Percentiles rank a stretch among this genome's conserved stretches.
Conservation (phyloP, 1,284 basidiomycete genomes). For the Rhodotorula sp. region DNA sequence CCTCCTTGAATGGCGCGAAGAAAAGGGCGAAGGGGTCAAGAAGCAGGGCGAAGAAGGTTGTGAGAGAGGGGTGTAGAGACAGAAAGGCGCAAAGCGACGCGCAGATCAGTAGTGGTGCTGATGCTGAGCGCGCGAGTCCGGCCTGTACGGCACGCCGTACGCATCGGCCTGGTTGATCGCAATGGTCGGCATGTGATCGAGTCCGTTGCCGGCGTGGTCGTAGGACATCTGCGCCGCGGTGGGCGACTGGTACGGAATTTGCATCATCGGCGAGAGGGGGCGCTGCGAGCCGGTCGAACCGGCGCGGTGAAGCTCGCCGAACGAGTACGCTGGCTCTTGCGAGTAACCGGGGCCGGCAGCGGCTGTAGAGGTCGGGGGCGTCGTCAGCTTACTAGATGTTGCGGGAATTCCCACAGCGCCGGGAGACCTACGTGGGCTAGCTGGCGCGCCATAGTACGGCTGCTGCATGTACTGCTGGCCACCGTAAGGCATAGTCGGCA, state of each 20-base stretch:
- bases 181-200: constrained; percentile 1
- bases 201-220: background rate
- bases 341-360: constrained; percentile 24
- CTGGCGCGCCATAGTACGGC: constrained; percentile 20
- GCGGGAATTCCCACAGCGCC: no score
- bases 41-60: background rate
- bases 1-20: background rate
- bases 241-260: background rate
- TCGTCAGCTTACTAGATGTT: background rate
- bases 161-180: background rate
- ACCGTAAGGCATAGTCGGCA: constrained; percentile 26
- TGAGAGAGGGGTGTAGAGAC: no score
- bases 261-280: constrained; percentile 5
- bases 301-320: constrained; percentile 35
- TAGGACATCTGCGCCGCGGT: background rate
- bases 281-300: constrained; percentile 7
- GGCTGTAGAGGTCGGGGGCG: constrained; percentile 2
- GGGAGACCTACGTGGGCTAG: constrained; percentile 6
- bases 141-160: constrained; percentile 22
- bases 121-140: constrained; percentile 11
- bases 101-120: constrained; percentile 1
- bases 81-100: background rate
- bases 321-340: constrained; percentile 30
- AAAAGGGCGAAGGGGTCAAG: background rate
- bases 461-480: constrained; percentile 14